A percentile compares a stretch with the other conserved stretches of the same genome.
These are phyloP conservation scores for Pleurotus ostreatus DNA, from an alignment of 768 basidiomycete species.

Conservation along the genomic window DNA sequence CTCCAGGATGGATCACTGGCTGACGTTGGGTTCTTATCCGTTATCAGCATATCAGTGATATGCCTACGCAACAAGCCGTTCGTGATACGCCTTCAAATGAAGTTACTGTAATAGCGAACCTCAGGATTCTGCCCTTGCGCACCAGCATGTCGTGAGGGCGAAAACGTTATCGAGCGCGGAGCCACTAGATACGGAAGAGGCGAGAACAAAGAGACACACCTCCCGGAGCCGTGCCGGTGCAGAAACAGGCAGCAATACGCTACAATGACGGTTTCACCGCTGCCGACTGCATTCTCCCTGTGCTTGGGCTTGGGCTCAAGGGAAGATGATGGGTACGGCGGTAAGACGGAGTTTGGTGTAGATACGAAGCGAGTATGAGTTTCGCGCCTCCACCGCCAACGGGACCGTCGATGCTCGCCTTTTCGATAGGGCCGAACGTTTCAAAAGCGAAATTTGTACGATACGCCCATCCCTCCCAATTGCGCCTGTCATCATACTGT, in stretches of 20 bases:
- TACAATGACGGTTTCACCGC: background rate
- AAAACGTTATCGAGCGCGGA: conserved; percentile 24
- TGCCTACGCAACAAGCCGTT: too few species aligned
- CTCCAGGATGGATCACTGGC: too few species aligned
- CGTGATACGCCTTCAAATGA: too few species aligned
- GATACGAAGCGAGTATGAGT: conserved; percentile 22
- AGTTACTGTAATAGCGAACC: too few species aligned
- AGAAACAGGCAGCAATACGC: background rate
- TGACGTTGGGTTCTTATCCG: too few species aligned
- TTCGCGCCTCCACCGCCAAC: background rate
- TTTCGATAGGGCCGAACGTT: too few species aligned
- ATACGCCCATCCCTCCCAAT: background rate
- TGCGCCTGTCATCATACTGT: background rate
- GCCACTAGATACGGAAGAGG: background rate
- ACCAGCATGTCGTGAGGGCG: conserved; percentile 26
- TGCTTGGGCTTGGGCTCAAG: background rate
- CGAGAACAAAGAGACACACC: conserved; percentile 4
- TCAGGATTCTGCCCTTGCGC: too few species aligned
- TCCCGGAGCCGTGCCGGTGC: too few species aligned
- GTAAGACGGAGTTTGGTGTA: conserved; percentile 15
- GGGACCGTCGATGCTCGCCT: background rate
- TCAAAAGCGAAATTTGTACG: background rate
- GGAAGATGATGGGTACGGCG: conserved; percentile 6
- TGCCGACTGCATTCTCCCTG: conserved; percentile 11
- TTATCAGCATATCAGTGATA: too few species aligned